phyloP scores from a whole-genome alignment of 2,329 filamentous ascomycete genomes.

The Mariannaea sp. region DNA sequence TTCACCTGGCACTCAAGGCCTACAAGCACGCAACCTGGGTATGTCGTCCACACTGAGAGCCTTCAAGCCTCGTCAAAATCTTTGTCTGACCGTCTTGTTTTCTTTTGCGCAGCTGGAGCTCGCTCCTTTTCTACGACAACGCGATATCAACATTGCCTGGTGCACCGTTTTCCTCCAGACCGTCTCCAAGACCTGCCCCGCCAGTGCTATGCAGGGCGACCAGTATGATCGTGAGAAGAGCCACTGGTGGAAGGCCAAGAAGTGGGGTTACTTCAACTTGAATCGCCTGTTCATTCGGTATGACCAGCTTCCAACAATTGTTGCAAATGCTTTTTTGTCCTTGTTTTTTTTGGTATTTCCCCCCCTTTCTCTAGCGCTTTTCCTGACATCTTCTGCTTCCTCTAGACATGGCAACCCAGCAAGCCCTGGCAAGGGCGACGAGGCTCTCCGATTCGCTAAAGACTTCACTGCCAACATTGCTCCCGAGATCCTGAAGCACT shows the following conservation, averaged over 20 bases:
- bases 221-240: conserved; percentile 86
- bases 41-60: conserved; percentile 25
- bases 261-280: conserved; percentile 98
- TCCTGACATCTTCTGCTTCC: not conserved
- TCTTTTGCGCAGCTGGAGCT: conserved; percentile 96
- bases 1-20: conserved; percentile 91
- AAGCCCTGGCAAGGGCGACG: conserved; percentile 73
- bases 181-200: conserved; percentile 82
- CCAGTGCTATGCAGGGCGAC: conserved; percentile 81
- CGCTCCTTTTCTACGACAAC: conserved; percentile 74
- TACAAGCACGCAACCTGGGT: conserved; percentile 99
- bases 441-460: conserved; percentile 83
- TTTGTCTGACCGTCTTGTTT: conserved; percentile 33
- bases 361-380: no score
- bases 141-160: conserved; percentile 89
- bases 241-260: conserved; percentile 99
- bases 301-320: conserved; percentile 28
- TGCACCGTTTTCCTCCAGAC: conserved; percentile 93
- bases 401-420: conserved; percentile 86
- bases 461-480: conserved; percentile 90
- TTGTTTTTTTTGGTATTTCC: not conserved
- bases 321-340: conserved; percentile 1
- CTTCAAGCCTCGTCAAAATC: not conserved
- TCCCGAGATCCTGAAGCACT: conserved; percentile 94
- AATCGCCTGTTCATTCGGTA: conserved; percentile 94